Conservation (phyloP, 768 basidiomycete species). For the Lactifluus rugatus region DNA sequence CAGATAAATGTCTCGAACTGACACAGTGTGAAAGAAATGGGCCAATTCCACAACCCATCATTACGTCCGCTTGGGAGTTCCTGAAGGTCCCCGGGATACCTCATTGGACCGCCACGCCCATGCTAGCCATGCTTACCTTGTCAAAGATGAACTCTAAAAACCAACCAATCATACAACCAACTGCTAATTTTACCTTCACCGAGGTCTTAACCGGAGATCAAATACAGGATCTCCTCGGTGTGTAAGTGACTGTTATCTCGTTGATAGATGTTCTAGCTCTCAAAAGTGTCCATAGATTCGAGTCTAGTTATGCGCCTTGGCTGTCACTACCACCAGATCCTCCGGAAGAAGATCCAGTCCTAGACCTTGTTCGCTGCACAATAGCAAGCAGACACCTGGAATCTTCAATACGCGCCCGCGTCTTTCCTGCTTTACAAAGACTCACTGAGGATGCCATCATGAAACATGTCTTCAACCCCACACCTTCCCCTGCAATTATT, state of each 20-base stretch:
- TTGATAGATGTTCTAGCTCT: background rate
- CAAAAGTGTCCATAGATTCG: constrained; percentile 27
- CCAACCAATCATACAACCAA: constrained; percentile 22
- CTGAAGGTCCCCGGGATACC: constrained; percentile 30
- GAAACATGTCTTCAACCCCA: constrained; percentile 34
- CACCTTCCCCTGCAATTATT: constrained; percentile 34
- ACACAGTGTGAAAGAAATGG: constrained; percentile 1
- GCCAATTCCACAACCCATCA: constrained; percentile 7
- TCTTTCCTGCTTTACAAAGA: constrained; percentile 33
- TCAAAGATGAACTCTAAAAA: constrained; percentile 23
- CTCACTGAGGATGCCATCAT: constrained; percentile 33
- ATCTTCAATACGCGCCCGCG: constrained; percentile 26
- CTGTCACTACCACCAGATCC: constrained; percentile 30
- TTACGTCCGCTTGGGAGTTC: constrained; percentile 30
- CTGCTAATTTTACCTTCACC: constrained; percentile 12
- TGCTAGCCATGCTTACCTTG: constrained; percentile 37
- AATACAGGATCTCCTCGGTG: constrained; percentile 7
- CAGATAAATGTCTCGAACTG: constrained; percentile 6
- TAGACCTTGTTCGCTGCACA: constrained; percentile 38
- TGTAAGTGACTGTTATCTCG: constrained; percentile 5
- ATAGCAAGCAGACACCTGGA: constrained; percentile 38
- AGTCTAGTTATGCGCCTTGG: constrained; percentile 37
- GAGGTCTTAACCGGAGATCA: constrained; percentile 14
- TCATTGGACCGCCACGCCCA: constrained; percentile 37
- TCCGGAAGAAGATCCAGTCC: constrained; percentile 27